Conservation (phyloP, 2,329 filamentous ascomycete species). For the Acephala macrosclerotiorum region DNA sequence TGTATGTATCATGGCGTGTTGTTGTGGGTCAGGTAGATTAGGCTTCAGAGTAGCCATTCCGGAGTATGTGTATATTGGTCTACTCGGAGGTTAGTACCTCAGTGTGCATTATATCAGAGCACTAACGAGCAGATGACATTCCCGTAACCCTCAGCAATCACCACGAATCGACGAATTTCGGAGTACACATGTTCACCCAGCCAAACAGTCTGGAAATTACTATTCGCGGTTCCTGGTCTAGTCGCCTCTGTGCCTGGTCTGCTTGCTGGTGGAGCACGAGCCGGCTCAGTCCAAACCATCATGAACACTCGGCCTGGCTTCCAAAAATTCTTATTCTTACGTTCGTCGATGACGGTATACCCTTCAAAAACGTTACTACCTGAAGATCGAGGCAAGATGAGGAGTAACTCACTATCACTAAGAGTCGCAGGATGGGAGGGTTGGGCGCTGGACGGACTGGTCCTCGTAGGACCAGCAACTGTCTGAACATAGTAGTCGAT, state of each 20-base stretch:
- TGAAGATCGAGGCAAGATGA: not conserved
- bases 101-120: no score
- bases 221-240: no score
- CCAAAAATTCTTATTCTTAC: not conserved
- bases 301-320: not conserved
- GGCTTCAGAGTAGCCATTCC: not conserved
- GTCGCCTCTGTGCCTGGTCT: no score
- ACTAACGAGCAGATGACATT: not conserved
- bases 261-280: no score
- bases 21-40: not conserved
- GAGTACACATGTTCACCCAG: not conserved
- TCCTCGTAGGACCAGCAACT: not conserved
- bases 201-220: not conserved
- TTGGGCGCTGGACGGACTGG: no score
- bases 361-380: not conserved
- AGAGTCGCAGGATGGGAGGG: no score
- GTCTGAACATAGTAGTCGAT: not conserved
- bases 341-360: not conserved
- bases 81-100: no score
- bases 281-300: constrained; percentile 1
- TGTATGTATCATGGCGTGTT: constrained; percentile 2
- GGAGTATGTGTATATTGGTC: not conserved
- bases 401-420: no score
- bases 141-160: not conserved
- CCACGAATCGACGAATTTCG: not conserved